Percentiles rank a stretch among this genome's conserved stretches.
Conservation (phyloP, 345 rosid genomes). For the Euclidium syriacum region DNA sequence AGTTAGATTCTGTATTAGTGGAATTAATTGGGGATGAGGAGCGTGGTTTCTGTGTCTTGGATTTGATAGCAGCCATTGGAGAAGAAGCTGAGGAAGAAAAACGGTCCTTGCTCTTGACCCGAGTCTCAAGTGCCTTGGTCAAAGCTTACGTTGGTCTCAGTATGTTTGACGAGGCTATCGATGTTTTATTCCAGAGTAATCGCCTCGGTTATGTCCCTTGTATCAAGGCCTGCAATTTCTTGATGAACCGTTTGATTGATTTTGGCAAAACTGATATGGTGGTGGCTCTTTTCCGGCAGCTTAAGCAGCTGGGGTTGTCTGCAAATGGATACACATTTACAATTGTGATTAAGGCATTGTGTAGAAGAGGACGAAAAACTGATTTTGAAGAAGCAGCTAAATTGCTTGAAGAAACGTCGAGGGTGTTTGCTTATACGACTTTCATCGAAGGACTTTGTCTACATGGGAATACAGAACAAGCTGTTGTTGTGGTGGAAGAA, state of each 20-base stretch:
- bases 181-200: slow-evolving; percentile 36
- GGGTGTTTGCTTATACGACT: slow-evolving; percentile 43
- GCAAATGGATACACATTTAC: slow-evolving; percentile 51
- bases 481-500: slow-evolving; percentile 32
- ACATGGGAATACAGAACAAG: slow-evolving; percentile 38
- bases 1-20: slow-evolving; percentile 39
- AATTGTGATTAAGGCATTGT: slow-evolving; percentile 59
- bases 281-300: slow-evolving; percentile 38
- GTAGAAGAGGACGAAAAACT: slow-evolving; percentile 52
- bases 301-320: slow-evolving; percentile 41
- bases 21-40: slow-evolving; percentile 35
- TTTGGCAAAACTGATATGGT: slow-evolving; percentile 38
- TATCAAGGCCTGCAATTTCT: slow-evolving; percentile 50
- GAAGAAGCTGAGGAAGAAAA: slow-evolving; percentile 25
- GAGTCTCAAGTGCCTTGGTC: slow-evolving; percentile 42
- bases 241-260: slow-evolving; percentile 49
- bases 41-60: slow-evolving; percentile 33
- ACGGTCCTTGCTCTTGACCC: slow-evolving; percentile 18
- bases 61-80: slow-evolving; percentile 38
- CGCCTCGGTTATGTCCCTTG: slow-evolving; percentile 31
- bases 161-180: slow-evolving; percentile 56
- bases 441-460: slow-evolving; percentile 64
- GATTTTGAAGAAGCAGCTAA: slow-evolving; percentile 38
- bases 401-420: slow-evolving; percentile 36
- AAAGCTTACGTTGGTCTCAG: slow-evolving; percentile 43